Evolutionary conservation across 139 green algal genomes (phyloP), one percentile per base, ranked within the genome.

Genomic region (Mesotaenium endlicherianum): DNA sequence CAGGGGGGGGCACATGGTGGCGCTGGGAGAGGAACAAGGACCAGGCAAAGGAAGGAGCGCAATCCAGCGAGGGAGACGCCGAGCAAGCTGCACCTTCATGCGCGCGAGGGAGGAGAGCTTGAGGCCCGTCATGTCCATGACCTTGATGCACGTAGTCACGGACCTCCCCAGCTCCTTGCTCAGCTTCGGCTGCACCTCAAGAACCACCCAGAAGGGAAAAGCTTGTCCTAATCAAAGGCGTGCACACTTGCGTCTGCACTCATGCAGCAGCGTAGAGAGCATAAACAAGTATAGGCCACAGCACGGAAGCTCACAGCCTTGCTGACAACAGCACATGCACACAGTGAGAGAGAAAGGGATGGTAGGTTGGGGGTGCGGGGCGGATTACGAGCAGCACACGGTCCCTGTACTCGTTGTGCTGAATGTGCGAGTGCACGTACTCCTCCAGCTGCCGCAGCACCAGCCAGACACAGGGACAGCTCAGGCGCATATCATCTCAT

Each of bases 341-440:
- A n/a, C n/a, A n/a, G n/a, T n/a, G n/a, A 64, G 26, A 64, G 26
- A 26, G 50, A 64, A 64, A 64, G 14, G 64, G 14, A 17, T 75
- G 17, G 16, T 40, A 38, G 64, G 14, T 26, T 26, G 14, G 14
- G 64, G 16, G 16, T 40, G 17, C 16, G 14, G 64, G 14, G 31
- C 26, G 70, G 11, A 8, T 82, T 84, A 84, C 77, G 4, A 82
- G 64, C 42, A 84, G 38, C 30, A 84, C 77, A n/a, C 77, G 59
- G 64, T 84, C 77, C 26, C 77, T 20, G 38, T 82, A 84, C 77
- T 84, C 77, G 77, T 82, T 84, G 34, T 69, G 17, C 77, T 84
- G 77, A 53, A 84, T 82, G 60, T 84, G 77, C 40, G 77, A 55
- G 30, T 45, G 34, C 4, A 84, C 68, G 38, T 84, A 77, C 64